These are phyloP conservation scores for Inga laurina DNA, from an alignment of 306 rosid genomes.

Conservation along the genomic window DNA sequence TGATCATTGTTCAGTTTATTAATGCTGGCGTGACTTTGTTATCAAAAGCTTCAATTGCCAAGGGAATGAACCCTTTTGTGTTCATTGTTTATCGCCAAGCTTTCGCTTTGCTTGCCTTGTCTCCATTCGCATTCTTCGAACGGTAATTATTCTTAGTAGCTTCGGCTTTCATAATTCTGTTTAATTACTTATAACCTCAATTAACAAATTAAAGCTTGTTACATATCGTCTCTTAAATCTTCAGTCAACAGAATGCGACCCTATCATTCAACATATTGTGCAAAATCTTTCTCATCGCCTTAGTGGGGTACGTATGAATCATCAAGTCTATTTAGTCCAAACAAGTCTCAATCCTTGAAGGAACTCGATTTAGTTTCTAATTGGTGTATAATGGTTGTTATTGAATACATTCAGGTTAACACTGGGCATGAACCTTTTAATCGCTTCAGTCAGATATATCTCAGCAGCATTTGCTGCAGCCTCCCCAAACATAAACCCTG, in stretches of 20 bases:
- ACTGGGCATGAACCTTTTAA: constrained; percentile 70
- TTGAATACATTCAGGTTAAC: constrained; percentile 53
- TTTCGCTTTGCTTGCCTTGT: constrained; percentile 66
- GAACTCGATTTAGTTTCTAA: too few species aligned
- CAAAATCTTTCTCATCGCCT: constrained; percentile 72
- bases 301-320: constrained; percentile 44
- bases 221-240: neutral
- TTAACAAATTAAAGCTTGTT: neutral
- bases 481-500: constrained; percentile 71
- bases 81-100: constrained; percentile 93
- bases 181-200: neutral
- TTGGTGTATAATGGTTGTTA: too few species aligned
- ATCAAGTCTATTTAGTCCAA: too few species aligned
- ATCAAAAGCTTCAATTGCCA: constrained; percentile 81
- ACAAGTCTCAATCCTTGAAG: too few species aligned
- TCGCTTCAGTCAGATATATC: constrained; percentile 63
- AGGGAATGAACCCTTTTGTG: constrained; percentile 83
- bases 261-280: constrained; percentile 58
- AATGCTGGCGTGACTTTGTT: constrained; percentile 93
- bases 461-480: constrained; percentile 97
- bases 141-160: too few species aligned
- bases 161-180: too few species aligned
- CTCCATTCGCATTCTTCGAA: constrained; percentile 74
- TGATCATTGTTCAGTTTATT: constrained; percentile 64
- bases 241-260: constrained; percentile 64